Conservation (phyloP, 2,329 filamentous ascomycete genomes). For the Nemania bipapillata region DNA sequence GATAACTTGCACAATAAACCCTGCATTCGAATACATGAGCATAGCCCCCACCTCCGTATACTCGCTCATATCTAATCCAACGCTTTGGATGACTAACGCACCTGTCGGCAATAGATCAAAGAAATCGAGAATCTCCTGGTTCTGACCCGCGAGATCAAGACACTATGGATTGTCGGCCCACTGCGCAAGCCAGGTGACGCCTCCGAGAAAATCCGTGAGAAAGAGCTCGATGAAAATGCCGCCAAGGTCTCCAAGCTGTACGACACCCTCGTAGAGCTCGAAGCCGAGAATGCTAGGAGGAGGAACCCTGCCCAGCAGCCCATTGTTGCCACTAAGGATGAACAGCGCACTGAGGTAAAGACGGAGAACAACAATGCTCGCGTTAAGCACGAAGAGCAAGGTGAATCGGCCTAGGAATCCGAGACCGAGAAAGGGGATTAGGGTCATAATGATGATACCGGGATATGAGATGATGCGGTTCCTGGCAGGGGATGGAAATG, state of each 20-base stretch:
- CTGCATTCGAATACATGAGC: neutral
- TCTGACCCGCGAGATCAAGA: conserved; percentile 61
- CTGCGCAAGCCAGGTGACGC: conserved; percentile 58
- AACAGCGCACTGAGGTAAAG: neutral
- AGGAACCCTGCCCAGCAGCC: conserved; percentile 17
- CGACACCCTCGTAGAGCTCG: conserved; percentile 47
- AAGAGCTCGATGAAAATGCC: conserved; percentile 54
- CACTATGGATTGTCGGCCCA: conserved; percentile 62
- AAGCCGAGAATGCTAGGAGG: conserved; percentile 32
- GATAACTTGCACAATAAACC: neutral
- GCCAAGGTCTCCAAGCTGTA: conserved; percentile 52
- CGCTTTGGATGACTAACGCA: conserved; percentile 6
- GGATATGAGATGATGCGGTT: neutral
- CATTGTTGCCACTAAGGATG: conserved; percentile 2
- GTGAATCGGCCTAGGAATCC: neutral
- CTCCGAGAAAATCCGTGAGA: conserved; percentile 51
- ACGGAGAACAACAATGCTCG: neutral
- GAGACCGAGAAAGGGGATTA: neutral
- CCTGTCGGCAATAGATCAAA: conserved; percentile 50
- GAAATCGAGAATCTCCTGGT: conserved; percentile 59
- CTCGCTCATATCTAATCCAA: neutral
- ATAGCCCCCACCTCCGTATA: neutral
- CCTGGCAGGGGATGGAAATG: neutral
- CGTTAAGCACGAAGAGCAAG: conserved; percentile 7
- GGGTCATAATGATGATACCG: neutral